These are phyloP conservation scores for Lasiosphaeria miniovina DNA, from an alignment of 495 filamentous ascomycete species.

Conservation along the genomic window DNA sequence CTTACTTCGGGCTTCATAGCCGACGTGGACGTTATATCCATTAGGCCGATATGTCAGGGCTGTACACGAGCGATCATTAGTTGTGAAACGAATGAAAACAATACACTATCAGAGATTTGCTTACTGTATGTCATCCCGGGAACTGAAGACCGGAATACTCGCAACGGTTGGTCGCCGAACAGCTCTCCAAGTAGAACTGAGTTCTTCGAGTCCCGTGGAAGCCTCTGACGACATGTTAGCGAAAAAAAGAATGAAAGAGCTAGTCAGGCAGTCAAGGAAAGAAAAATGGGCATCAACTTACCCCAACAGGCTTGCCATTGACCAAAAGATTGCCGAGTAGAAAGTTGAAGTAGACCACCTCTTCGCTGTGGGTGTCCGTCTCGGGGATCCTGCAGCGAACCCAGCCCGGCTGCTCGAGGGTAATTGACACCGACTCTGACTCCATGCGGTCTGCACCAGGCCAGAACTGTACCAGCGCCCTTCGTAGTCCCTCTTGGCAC, in stretches of 20 bases:
- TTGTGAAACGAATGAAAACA: background rate
- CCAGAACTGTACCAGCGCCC: slow-evolving; percentile 29
- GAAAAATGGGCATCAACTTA: background rate
- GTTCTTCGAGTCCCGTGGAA: slow-evolving; percentile 43
- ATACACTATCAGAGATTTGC: background rate
- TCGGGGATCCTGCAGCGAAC: slow-evolving; percentile 13
- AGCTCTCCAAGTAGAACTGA: slow-evolving; percentile 39
- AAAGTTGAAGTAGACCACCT: slow-evolving; percentile 43
- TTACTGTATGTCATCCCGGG: slow-evolving; percentile 45
- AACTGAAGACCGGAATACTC: slow-evolving; percentile 43
- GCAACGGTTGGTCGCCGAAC: slow-evolving; percentile 48
- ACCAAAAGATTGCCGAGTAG: slow-evolving; percentile 49
- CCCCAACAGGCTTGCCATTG: slow-evolving; percentile 44
- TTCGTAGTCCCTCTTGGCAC: slow-evolving; percentile 25
- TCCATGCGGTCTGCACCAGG: slow-evolving; percentile 16
- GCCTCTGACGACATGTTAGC: slow-evolving; percentile 21
- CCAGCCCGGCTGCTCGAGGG: background rate
- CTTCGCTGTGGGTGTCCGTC: slow-evolving; percentile 6
- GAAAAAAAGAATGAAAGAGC: background rate
- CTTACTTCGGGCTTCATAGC: slow-evolving; percentile 30
- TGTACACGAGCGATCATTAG: background rate
- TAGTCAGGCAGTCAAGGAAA: background rate
- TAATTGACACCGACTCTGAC: background rate
- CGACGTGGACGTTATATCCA: slow-evolving; percentile 43
- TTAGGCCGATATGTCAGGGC: slow-evolving; percentile 24